Base-by-base conservation (phyloP, 164 flowering plant species). In the Umbellularia californica region DNA sequence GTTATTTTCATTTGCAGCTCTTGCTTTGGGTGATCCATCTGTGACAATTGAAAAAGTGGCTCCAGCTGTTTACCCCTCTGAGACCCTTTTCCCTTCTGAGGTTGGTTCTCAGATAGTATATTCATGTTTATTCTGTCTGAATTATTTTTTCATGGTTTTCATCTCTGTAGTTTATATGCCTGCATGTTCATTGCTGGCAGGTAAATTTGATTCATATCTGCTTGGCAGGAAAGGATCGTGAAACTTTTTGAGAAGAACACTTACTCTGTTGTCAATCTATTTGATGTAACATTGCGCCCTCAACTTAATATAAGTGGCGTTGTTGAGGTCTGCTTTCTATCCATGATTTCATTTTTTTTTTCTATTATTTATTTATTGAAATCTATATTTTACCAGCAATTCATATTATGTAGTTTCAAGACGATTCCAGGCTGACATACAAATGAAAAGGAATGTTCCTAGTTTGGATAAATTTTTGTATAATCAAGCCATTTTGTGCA, bases 251-350 rank as follows among this genome's bases (percentile, higher is more conserved):
- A 89, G 83, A 87, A 82, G 82, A 95, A 90, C 73, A 93, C 99
- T 50, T 90, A 90, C 75, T 87, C 95, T 75, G 97, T 95, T 75
- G 97, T 90, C 79, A 95, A 95, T 84, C 89, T 95, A 67, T 95
- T 93, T 83, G 99, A 95, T 79, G 90, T 90, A 24, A 90, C 99
- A 63, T 79, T 95, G 82, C 94, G 97, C 58, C 99, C 97, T 19
- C 95, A 91, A 71, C 93, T 95, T 70, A 93, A 90, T 78, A 78
- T 88, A 69, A 91, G 95, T 20, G 99, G 99, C 60, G 88, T 83
- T 41, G 94, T 95, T 74, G 99, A 95, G 99, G 99, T 95, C 84
- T 52, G 70, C 23, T 27, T 23, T 47, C 71, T 33, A 30, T 67
- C 15, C 28, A 22, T 17, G 28, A 13, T 35, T 33, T 30, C 14